Evolutionary conservation across 208 protist genomes (phyloP).

Genomic region (Kentomonas sorsogonicus): DNA sequence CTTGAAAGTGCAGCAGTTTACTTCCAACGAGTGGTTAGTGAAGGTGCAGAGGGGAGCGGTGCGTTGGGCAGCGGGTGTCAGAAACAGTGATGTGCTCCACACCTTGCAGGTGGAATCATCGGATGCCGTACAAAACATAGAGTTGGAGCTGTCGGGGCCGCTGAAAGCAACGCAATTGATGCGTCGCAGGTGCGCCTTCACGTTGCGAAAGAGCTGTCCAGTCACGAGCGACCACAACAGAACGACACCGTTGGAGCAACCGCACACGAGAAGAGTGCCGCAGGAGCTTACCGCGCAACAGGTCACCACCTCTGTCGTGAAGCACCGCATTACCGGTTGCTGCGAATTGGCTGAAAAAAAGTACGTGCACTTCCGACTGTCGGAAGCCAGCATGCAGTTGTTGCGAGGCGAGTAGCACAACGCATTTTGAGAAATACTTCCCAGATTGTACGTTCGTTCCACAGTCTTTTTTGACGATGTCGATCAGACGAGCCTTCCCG

Average conservation of each 20-base stretch:
- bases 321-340: constrained; percentile 67
- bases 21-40: constrained; percentile 62
- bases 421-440: constrained; percentile 22
- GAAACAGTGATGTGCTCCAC: constrained; percentile 46
- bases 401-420: constrained; percentile 38
- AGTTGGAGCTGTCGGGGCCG: constrained; percentile 30
- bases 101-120: constrained; percentile 76
- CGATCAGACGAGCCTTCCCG: constrained; percentile 38
- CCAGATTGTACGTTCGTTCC: constrained; percentile 43
- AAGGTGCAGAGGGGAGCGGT: constrained; percentile 33
- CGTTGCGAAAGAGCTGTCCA: constrained; percentile 58
- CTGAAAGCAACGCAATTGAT: constrained; percentile 59
- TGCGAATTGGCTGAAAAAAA: constrained; percentile 58
- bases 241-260: constrained; percentile 49
- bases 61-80: constrained; percentile 20
- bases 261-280: constrained; percentile 63
- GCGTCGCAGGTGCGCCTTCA: constrained; percentile 50
- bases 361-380: constrained; percentile 42
- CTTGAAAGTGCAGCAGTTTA: constrained; percentile 59
- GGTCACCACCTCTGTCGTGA: constrained; percentile 54
- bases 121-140: constrained; percentile 64
- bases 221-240: constrained; percentile 65
- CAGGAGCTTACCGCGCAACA: constrained; percentile 43
- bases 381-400: constrained; percentile 35
- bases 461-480: constrained; percentile 44